Conservation (phyloP, 305 asterid genomes). For the Stenogyne calaminthoides region DNA sequence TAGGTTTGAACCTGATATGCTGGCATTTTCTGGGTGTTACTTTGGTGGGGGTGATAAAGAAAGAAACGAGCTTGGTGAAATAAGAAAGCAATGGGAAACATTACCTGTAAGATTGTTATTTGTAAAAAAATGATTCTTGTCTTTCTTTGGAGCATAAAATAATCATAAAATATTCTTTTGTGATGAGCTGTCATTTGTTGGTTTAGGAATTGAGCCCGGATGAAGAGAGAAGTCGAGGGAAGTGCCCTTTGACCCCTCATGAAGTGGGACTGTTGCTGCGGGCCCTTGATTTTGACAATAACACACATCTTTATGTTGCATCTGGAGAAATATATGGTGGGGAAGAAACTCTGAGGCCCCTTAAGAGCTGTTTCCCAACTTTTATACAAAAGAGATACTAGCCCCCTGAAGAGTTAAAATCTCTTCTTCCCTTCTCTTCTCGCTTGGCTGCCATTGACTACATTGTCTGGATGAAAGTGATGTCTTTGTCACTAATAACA, state of each 20-base stretch:
- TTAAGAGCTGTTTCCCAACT: constrained; percentile 95
- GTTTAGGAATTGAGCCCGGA: constrained; percentile 89
- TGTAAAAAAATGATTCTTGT: constrained; percentile 6
- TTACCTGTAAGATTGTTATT: constrained; percentile 75
- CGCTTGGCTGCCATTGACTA: constrained; percentile 97
- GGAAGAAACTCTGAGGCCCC: constrained; percentile 93
- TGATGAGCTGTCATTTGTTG: constrained; percentile 23
- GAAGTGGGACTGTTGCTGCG: constrained; percentile 97
- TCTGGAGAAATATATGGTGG: constrained; percentile 99
- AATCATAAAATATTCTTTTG: constrained; percentile 1
- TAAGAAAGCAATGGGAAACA: constrained; percentile 97
- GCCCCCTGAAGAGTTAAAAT: constrained; percentile 71
- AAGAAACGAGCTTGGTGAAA: constrained; percentile 80
- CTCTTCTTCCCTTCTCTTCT: constrained; percentile 87
- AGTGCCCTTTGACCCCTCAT: constrained; percentile 97
- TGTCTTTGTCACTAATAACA: constrained; percentile 95
- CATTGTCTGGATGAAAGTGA: constrained; percentile 97
- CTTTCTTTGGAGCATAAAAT: constrained; percentile 23
- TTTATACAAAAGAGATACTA: constrained; percentile 92
- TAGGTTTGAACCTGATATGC: constrained; percentile 99
- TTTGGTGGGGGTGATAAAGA: constrained; percentile 99
- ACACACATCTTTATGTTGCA: constrained; percentile 85
- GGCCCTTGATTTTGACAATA: constrained; percentile 90
- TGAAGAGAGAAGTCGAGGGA: constrained; percentile 93
- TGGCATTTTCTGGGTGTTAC: constrained; percentile 98